A percentile compares a stretch with the other conserved stretches of the same genome.
Evolutionary conservation across 2,329 filamentous ascomycete genomes (phyloP).

Genomic region (Immersiporthe knoxdaviesiana): DNA sequence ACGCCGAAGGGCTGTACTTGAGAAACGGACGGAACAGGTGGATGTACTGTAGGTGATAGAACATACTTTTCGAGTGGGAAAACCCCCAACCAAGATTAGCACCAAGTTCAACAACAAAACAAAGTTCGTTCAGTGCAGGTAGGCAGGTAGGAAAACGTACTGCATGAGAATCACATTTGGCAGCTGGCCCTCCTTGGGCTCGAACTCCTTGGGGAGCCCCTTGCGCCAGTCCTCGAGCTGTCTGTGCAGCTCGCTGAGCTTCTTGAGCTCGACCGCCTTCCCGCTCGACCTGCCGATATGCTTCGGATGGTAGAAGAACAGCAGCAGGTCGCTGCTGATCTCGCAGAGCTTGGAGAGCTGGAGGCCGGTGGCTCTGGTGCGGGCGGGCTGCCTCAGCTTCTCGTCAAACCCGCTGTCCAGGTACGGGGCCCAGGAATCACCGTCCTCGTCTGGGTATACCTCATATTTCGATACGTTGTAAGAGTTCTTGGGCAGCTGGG

Average conservation of each 20-base stretch:
- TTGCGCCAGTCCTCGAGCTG: constrained; percentile 88
- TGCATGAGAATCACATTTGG: constrained; percentile 81
- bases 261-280: constrained; percentile 86
- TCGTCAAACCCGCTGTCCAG: constrained; percentile 80
- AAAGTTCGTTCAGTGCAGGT: no score
- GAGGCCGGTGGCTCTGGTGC: constrained; percentile 79
- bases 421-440: constrained; percentile 84
- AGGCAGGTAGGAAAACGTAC: constrained; percentile 62
- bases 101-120: background rate
- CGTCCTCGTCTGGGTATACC: constrained; percentile 87
- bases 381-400: constrained; percentile 74
- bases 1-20: constrained; percentile 81
- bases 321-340: constrained; percentile 87
- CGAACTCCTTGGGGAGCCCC: constrained; percentile 81
- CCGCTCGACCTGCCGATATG: constrained; percentile 66
- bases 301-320: constrained; percentile 87
- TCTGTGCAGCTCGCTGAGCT: constrained; percentile 87
- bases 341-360: constrained; percentile 86
- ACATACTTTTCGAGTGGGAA: constrained; percentile 77
- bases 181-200: constrained; percentile 85
- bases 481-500: constrained; percentile 78
- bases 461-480: constrained; percentile 88
- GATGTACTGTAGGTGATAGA: constrained; percentile 93
- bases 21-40: constrained; percentile 95
- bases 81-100: background rate